These are phyloP conservation scores for Aspergillus calidoustus DNA, from an alignment of 2,329 filamentous ascomycete species.

Conservation along the genomic window DNA sequence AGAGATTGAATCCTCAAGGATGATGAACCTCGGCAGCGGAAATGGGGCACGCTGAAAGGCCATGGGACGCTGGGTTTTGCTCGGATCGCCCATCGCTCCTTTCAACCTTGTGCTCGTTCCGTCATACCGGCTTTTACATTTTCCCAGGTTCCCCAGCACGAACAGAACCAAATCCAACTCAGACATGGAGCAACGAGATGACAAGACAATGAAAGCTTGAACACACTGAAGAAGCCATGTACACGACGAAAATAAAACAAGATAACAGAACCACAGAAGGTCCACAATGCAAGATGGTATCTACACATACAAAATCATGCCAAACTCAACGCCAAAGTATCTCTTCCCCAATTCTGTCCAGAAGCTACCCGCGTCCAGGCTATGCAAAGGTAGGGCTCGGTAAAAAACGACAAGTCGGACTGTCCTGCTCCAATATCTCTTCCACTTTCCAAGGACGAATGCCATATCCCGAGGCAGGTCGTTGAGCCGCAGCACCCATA, in stretches of 20 bases:
- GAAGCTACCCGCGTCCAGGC: not conserved
- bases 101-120: not conserved
- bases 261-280: not conserved
- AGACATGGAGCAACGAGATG: not conserved
- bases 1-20: not conserved
- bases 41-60: not conserved
- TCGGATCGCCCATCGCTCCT: not conserved
- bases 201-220: not conserved
- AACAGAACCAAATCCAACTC: not conserved
- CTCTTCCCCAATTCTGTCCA: not conserved
- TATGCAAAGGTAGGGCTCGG: conserved; percentile 20
- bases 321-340: conserved; percentile 6
- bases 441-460: conserved; percentile 16
- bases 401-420: conserved; percentile 8
- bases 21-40: not conserved
- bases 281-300: not conserved
- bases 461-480: conserved; percentile 5
- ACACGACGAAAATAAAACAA: not conserved
- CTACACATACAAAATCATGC: conserved; percentile 2
- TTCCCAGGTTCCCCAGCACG: not conserved
- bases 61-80: not conserved
- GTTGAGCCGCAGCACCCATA: conserved; percentile 18
- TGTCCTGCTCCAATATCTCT: not conserved
- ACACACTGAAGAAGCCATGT: not conserved
- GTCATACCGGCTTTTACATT: not conserved